A percentile compares a stretch with the other conserved stretches of the same genome.
Conservation (phyloP, 306 rosid species). For the Prunus mume region DNA sequence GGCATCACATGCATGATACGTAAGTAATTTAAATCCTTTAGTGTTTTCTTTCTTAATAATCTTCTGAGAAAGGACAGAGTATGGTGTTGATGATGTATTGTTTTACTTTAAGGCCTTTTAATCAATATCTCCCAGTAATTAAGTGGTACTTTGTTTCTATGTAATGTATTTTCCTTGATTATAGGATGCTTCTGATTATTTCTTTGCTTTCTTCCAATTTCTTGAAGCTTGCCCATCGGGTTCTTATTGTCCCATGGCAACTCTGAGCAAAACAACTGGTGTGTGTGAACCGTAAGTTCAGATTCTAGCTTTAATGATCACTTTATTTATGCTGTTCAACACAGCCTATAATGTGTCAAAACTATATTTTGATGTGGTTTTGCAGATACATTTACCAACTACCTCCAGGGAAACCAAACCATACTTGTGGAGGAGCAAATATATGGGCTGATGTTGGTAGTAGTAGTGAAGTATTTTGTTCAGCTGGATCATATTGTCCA, state of each 20-base stretch:
- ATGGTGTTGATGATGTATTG: background rate
- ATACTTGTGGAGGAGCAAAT: conserved; percentile 96
- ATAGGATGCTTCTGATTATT: conserved; percentile 32
- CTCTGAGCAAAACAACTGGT: conserved; percentile 68
- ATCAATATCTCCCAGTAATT: background rate
- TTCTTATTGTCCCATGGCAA: conserved; percentile 85
- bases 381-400: conserved; percentile 85
- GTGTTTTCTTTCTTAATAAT: background rate
- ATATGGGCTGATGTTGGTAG: conserved; percentile 81
- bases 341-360: background rate
- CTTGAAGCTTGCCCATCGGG: conserved; percentile 93
- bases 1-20: conserved; percentile 98
- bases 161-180: conserved; percentile 6
- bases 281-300: conserved; percentile 91
- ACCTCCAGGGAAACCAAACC: conserved; percentile 76
- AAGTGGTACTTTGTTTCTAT: conserved; percentile 5
- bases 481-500: conserved; percentile 92
- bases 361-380: conserved; percentile 11
- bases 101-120: background rate
- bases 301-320: conserved; percentile 15
- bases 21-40: conserved; percentile 41
- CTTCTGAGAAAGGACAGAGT: too few species aligned
- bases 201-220: conserved; percentile 26
- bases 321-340: conserved; percentile 12
- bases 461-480: conserved; percentile 72